Evolutionary conservation across 176 grass and related monocot species (phyloP).

Genomic region (Otatea glauca): DNA sequence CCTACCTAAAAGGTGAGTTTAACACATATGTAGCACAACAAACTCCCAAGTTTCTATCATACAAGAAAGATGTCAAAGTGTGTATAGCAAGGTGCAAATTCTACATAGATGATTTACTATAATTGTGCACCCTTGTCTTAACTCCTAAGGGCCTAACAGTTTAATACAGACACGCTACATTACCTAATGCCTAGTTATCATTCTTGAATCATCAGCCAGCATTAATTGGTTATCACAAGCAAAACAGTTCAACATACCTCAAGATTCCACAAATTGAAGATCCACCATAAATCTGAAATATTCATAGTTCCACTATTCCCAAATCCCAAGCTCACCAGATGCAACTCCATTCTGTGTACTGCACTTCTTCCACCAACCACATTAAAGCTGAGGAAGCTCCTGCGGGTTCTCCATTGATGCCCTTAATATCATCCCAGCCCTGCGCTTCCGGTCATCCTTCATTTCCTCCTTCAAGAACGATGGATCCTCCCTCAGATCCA

Average conservation of each 20-base stretch:
- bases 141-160: neutral
- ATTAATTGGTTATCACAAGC: neutral
- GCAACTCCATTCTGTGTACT: constrained; percentile 26
- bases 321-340: constrained; percentile 34
- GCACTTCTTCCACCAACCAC: constrained; percentile 25
- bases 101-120: neutral
- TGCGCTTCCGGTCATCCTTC: constrained; percentile 77
- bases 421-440: constrained; percentile 79
- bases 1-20: neutral
- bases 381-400: constrained; percentile 56
- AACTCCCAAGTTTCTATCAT: constrained; percentile 4
- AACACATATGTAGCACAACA: neutral
- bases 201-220: neutral
- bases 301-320: constrained; percentile 20
- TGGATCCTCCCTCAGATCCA: constrained; percentile 63
- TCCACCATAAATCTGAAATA: constrained; percentile 34
- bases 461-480: constrained; percentile 67
- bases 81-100: neutral
- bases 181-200: neutral
- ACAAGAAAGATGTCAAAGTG: neutral
- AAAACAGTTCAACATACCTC: constrained; percentile 40
- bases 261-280: constrained; percentile 24
- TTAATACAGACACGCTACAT: neutral
- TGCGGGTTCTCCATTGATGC: constrained; percentile 74
- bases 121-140: neutral